Evolutionary conservation across 306 rosid genomes (phyloP).

Genomic region (Citrullus mucosospermus): DNA sequence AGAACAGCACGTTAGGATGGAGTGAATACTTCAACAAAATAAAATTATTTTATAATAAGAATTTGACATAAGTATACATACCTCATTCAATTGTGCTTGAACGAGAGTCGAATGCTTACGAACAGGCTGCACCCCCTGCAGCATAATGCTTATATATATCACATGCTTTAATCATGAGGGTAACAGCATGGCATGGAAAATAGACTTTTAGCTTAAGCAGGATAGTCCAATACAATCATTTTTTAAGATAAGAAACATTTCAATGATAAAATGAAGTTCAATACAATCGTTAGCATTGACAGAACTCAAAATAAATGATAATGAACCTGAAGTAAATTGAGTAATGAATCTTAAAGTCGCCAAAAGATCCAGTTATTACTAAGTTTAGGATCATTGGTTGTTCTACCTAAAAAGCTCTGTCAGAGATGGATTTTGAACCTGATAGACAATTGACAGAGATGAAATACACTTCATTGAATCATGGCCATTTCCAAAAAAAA

Average conservation of each 20-base stretch:
- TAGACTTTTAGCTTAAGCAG: not conserved
- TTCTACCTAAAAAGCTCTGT: not conserved
- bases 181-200: not conserved
- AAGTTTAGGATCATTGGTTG: not conserved
- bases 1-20: conserved; percentile 21
- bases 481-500: not conserved
- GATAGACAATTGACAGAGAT: not conserved
- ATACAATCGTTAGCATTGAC: not conserved
- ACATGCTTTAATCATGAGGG: not conserved
- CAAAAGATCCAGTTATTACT: not conserved
- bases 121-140: conserved; percentile 28
- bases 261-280: not conserved
- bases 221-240: not conserved
- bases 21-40: conserved; percentile 16
- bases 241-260: too few species aligned
- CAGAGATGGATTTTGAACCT: not conserved
- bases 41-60: conserved; percentile 11
- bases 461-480: not conserved
- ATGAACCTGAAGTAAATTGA: not conserved
- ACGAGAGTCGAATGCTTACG: conserved; percentile 18
- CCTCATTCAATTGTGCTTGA: conserved; percentile 48
- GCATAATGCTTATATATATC: not conserved
- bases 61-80: conserved; percentile 20
- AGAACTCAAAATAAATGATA: not conserved
- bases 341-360: not conserved